Evolutionary conservation across 2,329 filamentous ascomycete genomes (phyloP).

Genomic region (Diaporthe capsici): DNA sequence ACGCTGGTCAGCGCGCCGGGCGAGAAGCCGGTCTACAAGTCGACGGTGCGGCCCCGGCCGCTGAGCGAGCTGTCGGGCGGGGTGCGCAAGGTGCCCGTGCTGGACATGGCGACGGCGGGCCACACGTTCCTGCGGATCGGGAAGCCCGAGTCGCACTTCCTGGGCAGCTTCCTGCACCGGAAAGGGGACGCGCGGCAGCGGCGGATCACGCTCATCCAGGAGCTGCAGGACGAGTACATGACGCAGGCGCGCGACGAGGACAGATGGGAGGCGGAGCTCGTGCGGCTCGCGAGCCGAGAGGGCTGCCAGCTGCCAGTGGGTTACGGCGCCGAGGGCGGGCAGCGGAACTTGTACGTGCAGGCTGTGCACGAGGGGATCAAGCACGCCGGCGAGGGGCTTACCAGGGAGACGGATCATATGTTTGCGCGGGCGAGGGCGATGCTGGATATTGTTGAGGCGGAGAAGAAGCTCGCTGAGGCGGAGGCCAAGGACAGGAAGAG

Average conservation of each 20-base stretch:
- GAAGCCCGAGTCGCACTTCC: conserved; percentile 73
- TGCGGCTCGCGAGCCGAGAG: conserved; percentile 53
- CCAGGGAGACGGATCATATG: conserved; percentile 54
- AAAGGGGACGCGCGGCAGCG: conserved; percentile 61
- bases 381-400: conserved; percentile 50
- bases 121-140: conserved; percentile 76
- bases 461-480: conserved; percentile 51
- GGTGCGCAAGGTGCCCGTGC: conserved; percentile 69
- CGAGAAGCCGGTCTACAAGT: conserved; percentile 62
- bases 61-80: conserved; percentile 62
- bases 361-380: conserved; percentile 42
- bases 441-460: conserved; percentile 56
- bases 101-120: conserved; percentile 63
- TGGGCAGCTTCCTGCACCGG: conserved; percentile 71
- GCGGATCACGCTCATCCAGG: conserved; percentile 54
- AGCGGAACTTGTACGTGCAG: conserved; percentile 49
- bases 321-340: conserved; percentile 53
- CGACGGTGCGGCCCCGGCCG: conserved; percentile 63
- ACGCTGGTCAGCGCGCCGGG: conserved; percentile 44
- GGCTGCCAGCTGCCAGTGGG: conserved; percentile 43
- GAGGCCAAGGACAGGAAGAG: conserved; percentile 47
- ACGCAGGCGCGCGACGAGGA: conserved; percentile 58
- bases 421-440: conserved; percentile 58
- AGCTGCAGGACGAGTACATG: conserved; percentile 56
- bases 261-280: conserved; percentile 61